Conservation (phyloP, 208 protist species). For the Strigomonas oncopelti region DNA sequence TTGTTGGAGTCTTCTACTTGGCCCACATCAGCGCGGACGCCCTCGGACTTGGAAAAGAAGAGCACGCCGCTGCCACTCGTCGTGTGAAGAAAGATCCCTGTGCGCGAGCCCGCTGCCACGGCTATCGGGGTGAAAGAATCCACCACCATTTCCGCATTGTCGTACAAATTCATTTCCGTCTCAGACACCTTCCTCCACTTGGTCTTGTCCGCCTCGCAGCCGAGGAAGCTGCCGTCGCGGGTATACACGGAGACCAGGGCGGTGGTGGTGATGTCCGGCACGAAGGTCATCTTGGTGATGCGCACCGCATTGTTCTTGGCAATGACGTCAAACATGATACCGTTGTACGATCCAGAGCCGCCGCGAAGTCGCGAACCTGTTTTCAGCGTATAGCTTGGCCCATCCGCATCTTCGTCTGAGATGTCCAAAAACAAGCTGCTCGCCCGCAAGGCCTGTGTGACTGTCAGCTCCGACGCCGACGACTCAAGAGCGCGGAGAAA, state of each 20-base stretch:
- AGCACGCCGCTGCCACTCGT: constrained; percentile 75
- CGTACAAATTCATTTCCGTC: constrained; percentile 46
- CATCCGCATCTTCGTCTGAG: constrained; percentile 37
- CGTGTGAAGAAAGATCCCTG: constrained; percentile 82
- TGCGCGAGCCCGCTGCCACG: constrained; percentile 52
- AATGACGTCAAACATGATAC: constrained; percentile 90
- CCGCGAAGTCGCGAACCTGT: constrained; percentile 51
- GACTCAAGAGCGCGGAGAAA: constrained; percentile 22
- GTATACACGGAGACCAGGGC: constrained; percentile 68
- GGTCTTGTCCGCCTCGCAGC: constrained; percentile 43
- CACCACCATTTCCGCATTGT: constrained; percentile 51
- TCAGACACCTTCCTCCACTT: constrained; percentile 60
- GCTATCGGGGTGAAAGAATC: constrained; percentile 70
- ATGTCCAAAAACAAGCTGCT: constrained; percentile 50
- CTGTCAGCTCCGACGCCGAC: constrained; percentile 31
- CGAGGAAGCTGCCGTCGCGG: constrained; percentile 70
- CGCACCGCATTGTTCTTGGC: constrained; percentile 60
- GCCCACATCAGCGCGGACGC: constrained; percentile 60
- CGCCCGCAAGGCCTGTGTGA: constrained; percentile 48
- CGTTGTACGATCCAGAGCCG: constrained; percentile 76
- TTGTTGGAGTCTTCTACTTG: constrained; percentile 75
- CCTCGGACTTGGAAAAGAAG: constrained; percentile 80
- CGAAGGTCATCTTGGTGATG: constrained; percentile 74
- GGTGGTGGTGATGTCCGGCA: constrained; percentile 66
- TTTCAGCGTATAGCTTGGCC: constrained; percentile 46